Percentiles rank a stretch among this genome's conserved stretches.
Conservation (phyloP, 192 early-diverging fungal genomes). For the Phlyctochytrium planicorne region DNA sequence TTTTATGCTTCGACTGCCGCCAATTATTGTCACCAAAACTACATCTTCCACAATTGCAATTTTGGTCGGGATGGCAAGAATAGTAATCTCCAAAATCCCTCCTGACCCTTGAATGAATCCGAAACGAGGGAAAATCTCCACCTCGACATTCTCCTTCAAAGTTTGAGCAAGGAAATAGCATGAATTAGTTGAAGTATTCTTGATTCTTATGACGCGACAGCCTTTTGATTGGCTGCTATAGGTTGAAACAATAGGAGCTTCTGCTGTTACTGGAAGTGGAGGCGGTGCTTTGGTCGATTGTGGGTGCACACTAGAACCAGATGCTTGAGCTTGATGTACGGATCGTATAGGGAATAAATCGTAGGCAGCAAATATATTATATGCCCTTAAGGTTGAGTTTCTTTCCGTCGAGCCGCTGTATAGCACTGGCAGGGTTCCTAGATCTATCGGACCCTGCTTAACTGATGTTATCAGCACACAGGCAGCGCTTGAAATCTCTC, state of each 20-base stretch:
- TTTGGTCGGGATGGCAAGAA: constrained; percentile 27
- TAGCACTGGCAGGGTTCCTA: constrained; percentile 38
- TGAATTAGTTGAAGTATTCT: constrained; percentile 39
- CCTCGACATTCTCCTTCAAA: constrained; percentile 13
- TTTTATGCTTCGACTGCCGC: constrained; percentile 31
- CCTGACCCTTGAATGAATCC: constrained; percentile 32
- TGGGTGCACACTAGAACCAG: background rate
- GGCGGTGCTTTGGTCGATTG: too few species aligned
- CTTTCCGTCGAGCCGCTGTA: background rate
- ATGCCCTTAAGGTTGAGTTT: background rate
- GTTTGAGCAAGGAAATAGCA: constrained; percentile 34
- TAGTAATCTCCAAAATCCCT: constrained; percentile 27
- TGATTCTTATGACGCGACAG: constrained; percentile 30
- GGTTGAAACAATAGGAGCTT: background rate
- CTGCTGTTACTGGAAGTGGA: too few species aligned
- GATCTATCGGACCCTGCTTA: constrained; percentile 46
- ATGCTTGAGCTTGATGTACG: background rate
- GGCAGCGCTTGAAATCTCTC: constrained; percentile 28
- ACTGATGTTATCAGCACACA: constrained; percentile 34
- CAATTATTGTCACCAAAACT: constrained; percentile 36
- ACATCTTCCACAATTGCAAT: constrained; percentile 38
- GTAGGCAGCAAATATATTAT: background rate
- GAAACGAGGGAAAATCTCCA: constrained; percentile 17
- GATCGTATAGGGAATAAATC: background rate
- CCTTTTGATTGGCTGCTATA: background rate